Evolutionary conservation across 108 stramenopile species (phyloP), one percentile per base, ranked within the genome.

Genomic region (Nitzschia sp.): DNA sequence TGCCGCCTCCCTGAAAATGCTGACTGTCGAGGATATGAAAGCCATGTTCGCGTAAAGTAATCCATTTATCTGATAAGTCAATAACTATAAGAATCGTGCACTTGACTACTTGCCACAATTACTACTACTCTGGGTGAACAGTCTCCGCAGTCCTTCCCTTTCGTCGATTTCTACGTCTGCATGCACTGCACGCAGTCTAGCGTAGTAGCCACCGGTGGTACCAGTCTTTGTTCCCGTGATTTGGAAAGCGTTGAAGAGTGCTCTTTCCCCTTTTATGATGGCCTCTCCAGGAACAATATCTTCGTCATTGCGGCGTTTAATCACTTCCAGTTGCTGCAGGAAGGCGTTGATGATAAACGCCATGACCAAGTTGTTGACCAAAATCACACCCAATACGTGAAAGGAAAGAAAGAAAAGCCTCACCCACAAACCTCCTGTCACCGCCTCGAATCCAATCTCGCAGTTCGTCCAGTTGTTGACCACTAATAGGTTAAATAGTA

Each of bases 11-110:
- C 68, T 96, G 55, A 91, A 91, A 59, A 93, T 89, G 89, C 75
- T 96, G 52, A 87, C 88, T 2, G 91, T 88, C 17, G 86, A 91
- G 41, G 94, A 96, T 69, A 93, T 96, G 94, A 91, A 91, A 66
- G 68, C 79, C 23, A 59, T 96, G 11, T 95, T 96, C 68, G 77
- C 88, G 29, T 92, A 73, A 25, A 41, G 38, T 6, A 41, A 13
- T 41, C 13, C 9, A 6, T 9, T 41, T 13, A 41, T 41, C 13
- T 9, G 13, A 13, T 41, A 13, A 6, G 13, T 13, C 9, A 41
- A 41, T 9, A 41, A 41, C 38, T 41, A 13, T 41, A 41, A 41
- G 38, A 41, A 41, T 41, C 38, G n/a, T n/a, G n/a, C n/a, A n/a
- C n/a, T n/a, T n/a, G n/a, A n/a, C n/a, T n/a, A n/a, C n/a, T n/a